A percentile compares a stretch with the other conserved stretches of the same genome.
Evolutionary conservation across 108 stramenopile genomes (phyloP).

Genomic region (Cyclotella cryptica): DNA sequence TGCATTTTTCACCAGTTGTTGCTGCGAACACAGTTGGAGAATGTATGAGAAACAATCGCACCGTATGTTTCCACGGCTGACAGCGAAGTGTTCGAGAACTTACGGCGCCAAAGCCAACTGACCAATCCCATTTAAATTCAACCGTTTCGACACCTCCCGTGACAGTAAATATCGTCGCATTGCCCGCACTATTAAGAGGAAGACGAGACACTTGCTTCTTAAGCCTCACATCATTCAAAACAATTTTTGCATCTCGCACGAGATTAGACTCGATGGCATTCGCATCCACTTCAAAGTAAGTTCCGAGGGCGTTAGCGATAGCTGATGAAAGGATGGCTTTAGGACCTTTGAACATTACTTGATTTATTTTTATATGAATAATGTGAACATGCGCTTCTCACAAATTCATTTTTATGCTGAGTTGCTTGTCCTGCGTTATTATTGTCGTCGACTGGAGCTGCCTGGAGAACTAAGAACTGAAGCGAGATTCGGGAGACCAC

Average conservation of each 20-base stretch:
- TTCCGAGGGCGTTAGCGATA: conserved; percentile 48
- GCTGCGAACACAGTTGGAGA: background rate
- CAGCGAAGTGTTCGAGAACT: background rate
- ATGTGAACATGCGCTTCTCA: background rate
- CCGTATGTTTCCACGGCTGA: too few species aligned
- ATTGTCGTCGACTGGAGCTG: too few species aligned
- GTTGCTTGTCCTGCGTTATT: too few species aligned
- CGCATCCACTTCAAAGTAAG: conserved; percentile 43
- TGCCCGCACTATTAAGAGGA: conserved; percentile 25
- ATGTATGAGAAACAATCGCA: background rate
- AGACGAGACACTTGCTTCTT: conserved; percentile 15
- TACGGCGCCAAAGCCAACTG: conserved; percentile 8
- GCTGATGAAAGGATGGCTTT: conserved; percentile 52
- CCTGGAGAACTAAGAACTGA: too few species aligned
- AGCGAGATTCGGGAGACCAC: too few species aligned
- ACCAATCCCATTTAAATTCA: conserved; percentile 48
- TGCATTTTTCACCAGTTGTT: conserved; percentile 47
- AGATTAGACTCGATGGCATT: conserved; percentile 43
- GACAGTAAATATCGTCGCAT: conserved; percentile 12
- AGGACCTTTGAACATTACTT: conserved; percentile 40
- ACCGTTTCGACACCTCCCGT: conserved; percentile 42
- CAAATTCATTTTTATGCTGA: too few species aligned
- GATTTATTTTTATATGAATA: background rate
- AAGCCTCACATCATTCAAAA: conserved; percentile 35
- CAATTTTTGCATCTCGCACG: conserved; percentile 45